Base-by-base conservation (phyloP, 352 stramenopile species). In the Globisporangium paddicum region DNA sequence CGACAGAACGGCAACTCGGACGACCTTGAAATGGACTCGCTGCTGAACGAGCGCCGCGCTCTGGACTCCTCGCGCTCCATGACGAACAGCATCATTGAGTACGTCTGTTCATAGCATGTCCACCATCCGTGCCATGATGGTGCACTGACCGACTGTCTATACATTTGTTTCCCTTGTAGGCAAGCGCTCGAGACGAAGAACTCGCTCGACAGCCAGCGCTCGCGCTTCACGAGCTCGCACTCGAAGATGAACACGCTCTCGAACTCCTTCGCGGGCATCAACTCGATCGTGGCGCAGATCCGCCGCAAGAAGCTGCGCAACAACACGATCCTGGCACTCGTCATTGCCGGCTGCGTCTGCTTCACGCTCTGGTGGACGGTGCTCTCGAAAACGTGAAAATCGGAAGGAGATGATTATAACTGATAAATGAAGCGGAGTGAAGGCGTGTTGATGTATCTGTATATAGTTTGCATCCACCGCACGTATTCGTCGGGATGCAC, bases 291-390 rank as follows among this genome's bases (percentile, higher is more conserved):
- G 65, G 96, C 98, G 55, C 82, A 96, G 66, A 99, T 99, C 66
- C 82, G 86, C 41, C 89, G 93, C 71, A 98, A 98, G 79, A 97
- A 98, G 77, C 91, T 97, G 66, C 86, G 90, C 65, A 98, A 99
- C 82, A 98, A 98, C 73, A 96, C 86, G 41, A 97, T 99, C 82
- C 66, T 99, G 23, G 93, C 91, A 55, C 84, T 97, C 45, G 93
- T 98, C 46, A 97, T 99, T 68, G 94, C 97, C 6, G 85, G 64
- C 44, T 99, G 96, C 74, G 81, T 98, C 60, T 95, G 96, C 64
- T 99, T 99, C 61, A 98, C 93, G 35, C 79, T 99, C 13, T 99
- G 95, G 93, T 99, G 86, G 86, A 79, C 80, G 37, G 76, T 95
- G 55, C 68, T 95, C 45, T 90, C 77, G 32, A 79, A 79, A 60